A percentile compares a stretch with the other conserved stretches of the same genome.
These are phyloP conservation scores for Astrocystis sublimbata DNA, from an alignment of 495 filamentous ascomycete species.

Conservation along the genomic window DNA sequence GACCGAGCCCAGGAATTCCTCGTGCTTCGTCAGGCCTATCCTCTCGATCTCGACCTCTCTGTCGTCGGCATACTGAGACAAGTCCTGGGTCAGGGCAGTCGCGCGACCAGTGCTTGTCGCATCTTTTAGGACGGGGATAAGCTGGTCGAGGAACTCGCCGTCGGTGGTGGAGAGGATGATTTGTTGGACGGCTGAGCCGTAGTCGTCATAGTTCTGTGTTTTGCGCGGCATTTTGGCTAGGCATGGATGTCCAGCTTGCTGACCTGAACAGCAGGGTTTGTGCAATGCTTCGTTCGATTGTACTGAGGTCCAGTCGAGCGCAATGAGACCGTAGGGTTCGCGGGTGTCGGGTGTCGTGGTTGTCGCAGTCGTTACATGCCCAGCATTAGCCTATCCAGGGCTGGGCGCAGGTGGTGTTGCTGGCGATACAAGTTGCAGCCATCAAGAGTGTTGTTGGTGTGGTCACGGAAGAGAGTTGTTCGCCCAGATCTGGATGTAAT, in stretches of 20 bases:
- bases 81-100: constrained; percentile 69
- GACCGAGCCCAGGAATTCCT: constrained; percentile 91
- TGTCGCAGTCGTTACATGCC: constrained; percentile 2
- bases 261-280: neutral
- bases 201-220: constrained; percentile 54
- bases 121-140: constrained; percentile 91
- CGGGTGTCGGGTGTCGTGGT: neutral
- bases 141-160: constrained; percentile 89
- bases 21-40: constrained; percentile 93
- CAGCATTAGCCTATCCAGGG: neutral
- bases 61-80: constrained; percentile 78
- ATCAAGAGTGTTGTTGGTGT: neutral
- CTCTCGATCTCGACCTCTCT: constrained; percentile 90
- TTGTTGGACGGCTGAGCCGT: constrained; percentile 61
- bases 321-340: neutral
- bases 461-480: neutral
- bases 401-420: neutral
- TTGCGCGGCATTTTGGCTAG: constrained; percentile 50
- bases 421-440: neutral
- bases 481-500: neutral
- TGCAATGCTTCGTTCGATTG: neutral
- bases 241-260: neutral
- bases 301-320: neutral
- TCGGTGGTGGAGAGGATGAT: constrained; percentile 91
- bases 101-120: constrained; percentile 75